Evolutionary conservation across 768 basidiomycete genomes (phyloP), one percentile per base, ranked within the genome.

Genomic region (Agrocybe praecox): DNA sequence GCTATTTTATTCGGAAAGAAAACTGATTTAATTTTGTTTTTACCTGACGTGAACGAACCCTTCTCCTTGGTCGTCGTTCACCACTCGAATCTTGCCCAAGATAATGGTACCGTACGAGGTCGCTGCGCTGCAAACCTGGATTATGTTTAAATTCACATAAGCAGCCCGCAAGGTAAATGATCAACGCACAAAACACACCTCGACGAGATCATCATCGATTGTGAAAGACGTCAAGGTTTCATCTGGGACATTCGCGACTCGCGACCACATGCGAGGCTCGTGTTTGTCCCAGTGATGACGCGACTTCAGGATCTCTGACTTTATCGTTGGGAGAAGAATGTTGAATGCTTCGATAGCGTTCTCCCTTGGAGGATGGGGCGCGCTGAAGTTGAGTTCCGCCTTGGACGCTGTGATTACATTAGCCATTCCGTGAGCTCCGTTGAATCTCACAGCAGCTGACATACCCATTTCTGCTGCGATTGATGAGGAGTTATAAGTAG

Each of bases 21-120:
- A 53, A 21, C n/a, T 48, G 11, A 46, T 29, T 29, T 29, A 18
- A 49, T 8, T 78, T 62, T 62, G 14, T 6, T 40, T 40, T 40
- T 40, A 89, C 89, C 88, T 82, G 66, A 91, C 82, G 61, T 92
- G 89, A 52, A 91, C 63, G 64, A 80, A 90, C 11, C 89, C 89
- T 62, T 77, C 76, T 24, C 89, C 88, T 63, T 82, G 73, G 26
- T 68, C 75, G 64, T 90, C 89, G 7, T 81, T 74, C 52, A 90
- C 87, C 45, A 92, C 77, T 62, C 80, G 81, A 68, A 92, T 81
- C 78, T 92, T 91, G 23, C 91, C 90, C 11, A 93, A 68, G 57
- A 93, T 82, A 55, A 92, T 82, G 10, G 79, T 83, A 15, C 90
- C 90, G 67, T 92, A 79, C 14, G 85, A 79, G 32, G 85, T 86